Evolutionary conservation across 495 filamentous ascomycete species (phyloP).

Genomic region (Talaromyces ruber): DNA sequence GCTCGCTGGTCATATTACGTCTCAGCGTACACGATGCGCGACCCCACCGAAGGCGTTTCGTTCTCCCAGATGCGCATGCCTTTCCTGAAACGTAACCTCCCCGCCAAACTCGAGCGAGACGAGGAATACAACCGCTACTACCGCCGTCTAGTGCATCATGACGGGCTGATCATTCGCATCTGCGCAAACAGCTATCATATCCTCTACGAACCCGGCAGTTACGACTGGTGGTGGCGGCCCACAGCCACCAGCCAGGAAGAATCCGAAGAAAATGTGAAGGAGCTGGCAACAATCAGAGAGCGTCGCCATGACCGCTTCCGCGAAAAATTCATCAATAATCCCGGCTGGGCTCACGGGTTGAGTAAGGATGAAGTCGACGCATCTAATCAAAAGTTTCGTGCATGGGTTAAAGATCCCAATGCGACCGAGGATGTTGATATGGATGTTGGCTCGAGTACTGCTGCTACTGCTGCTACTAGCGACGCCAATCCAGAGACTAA

Average conservation of each 20-base stretch:
- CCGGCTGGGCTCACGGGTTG: conserved; percentile 63
- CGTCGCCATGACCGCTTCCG: conserved; percentile 52
- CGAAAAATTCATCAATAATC: conserved; percentile 69
- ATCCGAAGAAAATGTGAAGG: conserved; percentile 36
- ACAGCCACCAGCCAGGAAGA: conserved; percentile 16
- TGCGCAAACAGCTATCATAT: conserved; percentile 76
- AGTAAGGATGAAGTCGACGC: conserved; percentile 64
- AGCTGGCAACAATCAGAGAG: conserved; percentile 41
- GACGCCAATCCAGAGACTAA: conserved; percentile 10
- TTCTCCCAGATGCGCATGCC: conserved; percentile 54
- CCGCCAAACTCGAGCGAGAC: conserved; percentile 41
- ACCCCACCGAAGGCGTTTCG: conserved; percentile 79
- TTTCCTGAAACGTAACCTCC: conserved; percentile 68
- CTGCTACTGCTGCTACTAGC: conserved; percentile 3
- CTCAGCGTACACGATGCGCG: conserved; percentile 76
- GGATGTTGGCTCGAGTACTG: conserved; percentile 5
- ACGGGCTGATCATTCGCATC: conserved; percentile 71
- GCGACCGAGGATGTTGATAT: conserved; percentile 6
- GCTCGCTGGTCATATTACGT: conserved; percentile 88
- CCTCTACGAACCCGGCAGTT: conserved; percentile 62
- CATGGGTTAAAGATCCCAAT: conserved; percentile 28
- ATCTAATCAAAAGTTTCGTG: conserved; percentile 52
- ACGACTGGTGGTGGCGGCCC: conserved; percentile 49
- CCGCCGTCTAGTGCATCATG: conserved; percentile 52
- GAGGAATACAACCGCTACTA: conserved; percentile 40